A percentile compares a stretch with the other conserved stretches of the same genome.
These are phyloP conservation scores for Rhizopus sp. DNA, from an alignment of 371 early-diverging fungal species.

Conservation along the genomic window DNA sequence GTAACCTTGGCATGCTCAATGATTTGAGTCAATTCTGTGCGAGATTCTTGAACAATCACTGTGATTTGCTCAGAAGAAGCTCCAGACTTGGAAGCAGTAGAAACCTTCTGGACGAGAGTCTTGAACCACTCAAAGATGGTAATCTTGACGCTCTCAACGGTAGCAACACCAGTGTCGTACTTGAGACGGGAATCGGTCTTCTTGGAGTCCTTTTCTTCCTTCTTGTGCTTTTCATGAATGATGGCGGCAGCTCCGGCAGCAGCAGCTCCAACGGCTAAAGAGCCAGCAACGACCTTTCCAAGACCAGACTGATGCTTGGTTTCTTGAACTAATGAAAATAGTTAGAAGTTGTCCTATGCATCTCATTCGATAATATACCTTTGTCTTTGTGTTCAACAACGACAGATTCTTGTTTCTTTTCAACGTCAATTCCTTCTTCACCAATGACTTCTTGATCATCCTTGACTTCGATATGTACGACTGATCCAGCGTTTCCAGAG, in stretches of 20 bases:
- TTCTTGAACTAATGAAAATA: conserved; percentile 10
- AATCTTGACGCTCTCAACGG: conserved; percentile 26
- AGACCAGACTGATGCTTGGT: conserved; percentile 12
- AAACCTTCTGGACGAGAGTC: conserved; percentile 22
- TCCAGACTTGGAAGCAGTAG: conserved; percentile 20
- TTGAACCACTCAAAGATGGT: conserved; percentile 27
- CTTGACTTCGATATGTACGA: conserved; percentile 18
- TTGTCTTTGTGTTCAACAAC: conserved; percentile 15
- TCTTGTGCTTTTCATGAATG: conserved; percentile 18
- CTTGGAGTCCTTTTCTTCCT: conserved; percentile 15
- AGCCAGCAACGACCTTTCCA: conserved; percentile 24
- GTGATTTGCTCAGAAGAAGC: conserved; percentile 29
- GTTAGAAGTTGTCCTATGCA: not conserved
- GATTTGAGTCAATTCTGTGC: conserved; percentile 19
- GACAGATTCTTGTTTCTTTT: conserved; percentile 8
- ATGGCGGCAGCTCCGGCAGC: conserved; percentile 16
- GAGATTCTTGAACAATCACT: conserved; percentile 24
- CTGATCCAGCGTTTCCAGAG: conserved; percentile 3
- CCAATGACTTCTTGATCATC: conserved; percentile 31
- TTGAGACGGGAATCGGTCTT: conserved; percentile 8
- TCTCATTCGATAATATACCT: conserved; percentile 15
- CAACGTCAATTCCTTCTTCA: conserved; percentile 28
- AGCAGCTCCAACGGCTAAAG: conserved; percentile 22
- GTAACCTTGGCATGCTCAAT: conserved; percentile 23
- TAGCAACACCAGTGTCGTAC: conserved; percentile 23